These are phyloP conservation scores for Alternaria conjuncta DNA, from an alignment of 2,329 filamentous ascomycete genomes.

Conservation along the genomic window DNA sequence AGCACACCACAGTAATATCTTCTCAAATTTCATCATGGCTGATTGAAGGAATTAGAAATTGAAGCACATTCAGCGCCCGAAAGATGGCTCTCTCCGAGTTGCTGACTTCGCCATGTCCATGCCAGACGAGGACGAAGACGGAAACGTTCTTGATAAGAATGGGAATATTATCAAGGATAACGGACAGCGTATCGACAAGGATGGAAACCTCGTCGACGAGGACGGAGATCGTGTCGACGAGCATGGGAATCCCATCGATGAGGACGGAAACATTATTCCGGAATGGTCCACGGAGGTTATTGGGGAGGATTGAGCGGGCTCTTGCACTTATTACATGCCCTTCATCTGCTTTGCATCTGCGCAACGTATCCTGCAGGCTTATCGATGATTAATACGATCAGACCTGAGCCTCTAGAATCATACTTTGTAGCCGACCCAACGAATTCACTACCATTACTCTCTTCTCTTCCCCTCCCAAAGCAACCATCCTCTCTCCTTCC, in stretches of 20 bases:
- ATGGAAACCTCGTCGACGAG: background rate
- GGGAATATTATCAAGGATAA: background rate
- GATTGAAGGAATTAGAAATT: background rate
- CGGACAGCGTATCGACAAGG: background rate
- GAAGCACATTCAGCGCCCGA: background rate
- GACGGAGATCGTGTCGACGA: background rate
- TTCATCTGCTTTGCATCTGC: background rate
- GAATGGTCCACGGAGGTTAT: background rate
- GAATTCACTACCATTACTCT: background rate
- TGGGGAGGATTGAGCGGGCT: background rate
- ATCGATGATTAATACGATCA: background rate
- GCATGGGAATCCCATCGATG: background rate
- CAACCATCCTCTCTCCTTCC: background rate
- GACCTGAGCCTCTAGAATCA: background rate
- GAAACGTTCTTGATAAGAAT: background rate
- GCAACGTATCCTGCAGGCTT: background rate
- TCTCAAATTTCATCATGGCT: background rate
- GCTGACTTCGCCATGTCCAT: too few relatives aligned
- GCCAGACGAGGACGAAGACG: background rate
- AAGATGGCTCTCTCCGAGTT: background rate
- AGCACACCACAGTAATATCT: too few relatives aligned
- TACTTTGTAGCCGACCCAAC: background rate
- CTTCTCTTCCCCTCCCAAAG: background rate
- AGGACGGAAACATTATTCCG: background rate
- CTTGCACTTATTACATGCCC: background rate